These are phyloP conservation scores for Diplotaxis tenuifolia DNA, from an alignment of 345 rosid genomes.

Conservation along the genomic window DNA sequence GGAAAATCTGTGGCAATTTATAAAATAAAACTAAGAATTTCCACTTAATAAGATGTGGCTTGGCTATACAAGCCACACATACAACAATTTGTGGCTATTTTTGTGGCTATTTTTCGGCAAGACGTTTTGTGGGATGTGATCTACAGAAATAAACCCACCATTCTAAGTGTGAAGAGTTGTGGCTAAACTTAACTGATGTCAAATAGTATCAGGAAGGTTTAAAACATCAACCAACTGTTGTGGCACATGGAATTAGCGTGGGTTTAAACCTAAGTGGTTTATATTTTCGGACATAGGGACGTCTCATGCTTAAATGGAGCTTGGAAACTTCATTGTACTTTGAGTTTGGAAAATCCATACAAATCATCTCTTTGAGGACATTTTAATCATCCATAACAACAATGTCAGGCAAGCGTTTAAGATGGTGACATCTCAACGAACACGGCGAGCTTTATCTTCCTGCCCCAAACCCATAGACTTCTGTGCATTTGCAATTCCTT, in stretches of 20 bases:
- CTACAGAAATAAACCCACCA: too few species aligned
- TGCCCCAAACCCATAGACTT: constrained; percentile 94
- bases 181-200: too few species aligned
- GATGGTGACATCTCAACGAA: constrained; percentile 44
- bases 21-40: too few species aligned
- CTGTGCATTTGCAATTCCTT: constrained; percentile 91
- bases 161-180: too few species aligned
- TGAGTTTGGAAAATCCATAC: background rate
- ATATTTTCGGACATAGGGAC: background rate
- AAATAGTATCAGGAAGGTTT: too few species aligned
- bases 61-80: too few species aligned
- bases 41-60: too few species aligned
- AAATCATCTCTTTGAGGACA: constrained; percentile 7
- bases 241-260: background rate
- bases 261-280: background rate
- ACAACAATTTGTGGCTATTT: too few species aligned
- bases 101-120: too few species aligned
- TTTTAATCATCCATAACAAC: constrained; percentile 10
- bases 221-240: background rate
- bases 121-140: too few species aligned
- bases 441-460: constrained; percentile 81
- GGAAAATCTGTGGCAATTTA: too few species aligned
- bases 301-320: background rate
- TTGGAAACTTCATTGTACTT: constrained; percentile 7
- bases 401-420: background rate